A percentile compares a stretch with the other conserved stretches of the same genome.
Conservation (phyloP, 163 green algal genomes). For the Scenedesmus sp. region DNA sequence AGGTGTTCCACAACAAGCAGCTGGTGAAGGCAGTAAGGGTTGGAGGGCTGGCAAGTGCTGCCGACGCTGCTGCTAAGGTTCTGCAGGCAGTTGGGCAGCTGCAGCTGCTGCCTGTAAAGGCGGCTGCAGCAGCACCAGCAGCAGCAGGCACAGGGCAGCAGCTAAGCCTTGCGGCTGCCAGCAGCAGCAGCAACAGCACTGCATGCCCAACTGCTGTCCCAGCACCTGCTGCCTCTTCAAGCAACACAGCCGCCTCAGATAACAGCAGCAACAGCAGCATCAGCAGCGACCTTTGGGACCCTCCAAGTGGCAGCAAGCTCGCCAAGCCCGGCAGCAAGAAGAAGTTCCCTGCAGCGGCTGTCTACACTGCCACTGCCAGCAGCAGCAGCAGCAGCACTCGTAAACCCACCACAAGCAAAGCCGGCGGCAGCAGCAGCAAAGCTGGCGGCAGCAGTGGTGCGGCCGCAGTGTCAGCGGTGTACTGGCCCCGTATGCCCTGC, state of each 20-base stretch:
- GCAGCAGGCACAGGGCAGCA: not conserved
- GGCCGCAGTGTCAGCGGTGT: conserved; percentile 64
- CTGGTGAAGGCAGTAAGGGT: conserved; percentile 29
- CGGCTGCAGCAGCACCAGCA: not conserved
- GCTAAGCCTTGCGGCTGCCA: not conserved
- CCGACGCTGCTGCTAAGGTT: conserved; percentile 41
- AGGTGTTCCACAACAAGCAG: conserved; percentile 31
- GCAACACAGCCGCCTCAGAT: not conserved
- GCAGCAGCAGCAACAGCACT: conserved; percentile 35
- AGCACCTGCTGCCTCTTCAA: not conserved
- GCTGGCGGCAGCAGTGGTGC: conserved; percentile 61
- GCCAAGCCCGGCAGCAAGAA: conserved; percentile 44
- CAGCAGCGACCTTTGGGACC: conserved; percentile 36
- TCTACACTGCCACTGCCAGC: conserved; percentile 16
- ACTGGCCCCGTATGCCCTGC: conserved; percentile 90
- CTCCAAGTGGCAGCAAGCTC: conserved; percentile 26
- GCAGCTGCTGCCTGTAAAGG: conserved; percentile 1
- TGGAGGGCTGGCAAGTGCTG: not conserved
- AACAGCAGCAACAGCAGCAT: conserved; percentile 58
- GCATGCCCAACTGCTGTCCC: not conserved
- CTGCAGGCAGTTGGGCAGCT: conserved; percentile 30
- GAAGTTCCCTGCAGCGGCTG: conserved; percentile 15
- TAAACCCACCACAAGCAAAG: conserved; percentile 17
- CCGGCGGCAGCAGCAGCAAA: conserved; percentile 44
- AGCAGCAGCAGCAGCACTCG: conserved; percentile 13